A percentile compares a stretch with the other conserved stretches of the same genome.
These are phyloP conservation scores for Cordyceps cicadae DNA, from an alignment of 2,329 filamentous ascomycete genomes.

Conservation along the genomic window DNA sequence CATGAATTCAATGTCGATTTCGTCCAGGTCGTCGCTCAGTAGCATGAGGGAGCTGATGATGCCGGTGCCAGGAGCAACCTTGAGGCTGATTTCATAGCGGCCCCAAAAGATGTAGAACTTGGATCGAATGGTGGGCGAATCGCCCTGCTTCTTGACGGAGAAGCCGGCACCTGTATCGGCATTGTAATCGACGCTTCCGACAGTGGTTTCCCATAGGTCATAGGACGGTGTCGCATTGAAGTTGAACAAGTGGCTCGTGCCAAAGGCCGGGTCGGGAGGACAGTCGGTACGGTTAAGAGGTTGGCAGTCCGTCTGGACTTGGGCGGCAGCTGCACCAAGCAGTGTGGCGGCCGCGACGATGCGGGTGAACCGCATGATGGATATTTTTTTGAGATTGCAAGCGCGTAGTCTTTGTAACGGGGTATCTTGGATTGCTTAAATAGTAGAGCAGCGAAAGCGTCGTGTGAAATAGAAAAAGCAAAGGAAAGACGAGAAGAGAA, in stretches of 20 bases:
- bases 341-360: conserved; percentile 30
- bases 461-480: neutral
- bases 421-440: neutral
- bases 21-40: conserved; percentile 75
- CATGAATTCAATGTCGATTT: conserved; percentile 81
- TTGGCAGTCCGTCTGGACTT: conserved; percentile 72
- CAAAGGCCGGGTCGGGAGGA: conserved; percentile 62
- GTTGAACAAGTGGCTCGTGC: conserved; percentile 51
- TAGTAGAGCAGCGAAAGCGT: neutral
- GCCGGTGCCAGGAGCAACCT: conserved; percentile 64
- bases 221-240: conserved; percentile 55
- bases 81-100: conserved; percentile 67
- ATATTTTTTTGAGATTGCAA: neutral
- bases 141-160: conserved; percentile 58
- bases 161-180: conserved; percentile 59
- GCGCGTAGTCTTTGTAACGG: neutral
- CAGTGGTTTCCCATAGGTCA: conserved; percentile 61
- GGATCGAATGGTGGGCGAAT: conserved; percentile 71
- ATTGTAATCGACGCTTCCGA: conserved; percentile 56
- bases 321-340: conserved; percentile 48
- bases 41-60: conserved; percentile 78
- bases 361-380: conserved; percentile 20
- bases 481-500: too few species aligned
- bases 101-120: conserved; percentile 85
- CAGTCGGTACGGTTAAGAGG: conserved; percentile 62